Evolutionary conservation across 495 filamentous ascomycete genomes (phyloP).

Genomic region (Rhypophila decipiens): DNA sequence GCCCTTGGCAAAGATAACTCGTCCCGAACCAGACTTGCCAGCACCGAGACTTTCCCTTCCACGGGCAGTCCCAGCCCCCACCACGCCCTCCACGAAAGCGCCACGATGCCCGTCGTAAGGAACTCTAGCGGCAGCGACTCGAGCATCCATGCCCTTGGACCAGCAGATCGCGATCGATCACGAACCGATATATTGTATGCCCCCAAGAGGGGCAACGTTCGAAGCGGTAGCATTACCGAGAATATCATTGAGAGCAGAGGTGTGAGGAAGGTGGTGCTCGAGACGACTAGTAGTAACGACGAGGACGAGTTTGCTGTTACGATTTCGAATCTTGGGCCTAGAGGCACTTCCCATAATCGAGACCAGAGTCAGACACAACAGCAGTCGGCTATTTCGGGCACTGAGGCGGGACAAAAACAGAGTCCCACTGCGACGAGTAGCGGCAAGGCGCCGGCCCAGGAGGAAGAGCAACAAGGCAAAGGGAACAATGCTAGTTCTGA

Average conservation of each 20-base stretch:
- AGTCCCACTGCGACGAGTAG: no score
- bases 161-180: no score
- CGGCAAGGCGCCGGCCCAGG: no score
- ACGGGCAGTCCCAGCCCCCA: no score
- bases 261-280: conserved; percentile 77
- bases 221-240: conserved; percentile 85
- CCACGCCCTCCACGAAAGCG: neutral
- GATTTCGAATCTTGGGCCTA: conserved; percentile 1
- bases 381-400: no score
- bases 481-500: neutral
- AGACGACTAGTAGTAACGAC: conserved; percentile 51
- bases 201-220: conserved; percentile 50
- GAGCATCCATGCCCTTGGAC: conserved; percentile 14
- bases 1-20: no score
- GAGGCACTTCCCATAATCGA: no score
- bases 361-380: no score
- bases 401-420: no score
- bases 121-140: conserved; percentile 14
- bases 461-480: conserved; percentile 8
- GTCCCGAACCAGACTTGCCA: no score
- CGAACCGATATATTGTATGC: conserved; percentile 9
- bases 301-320: conserved; percentile 20
- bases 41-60: no score
- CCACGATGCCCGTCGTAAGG: neutral
- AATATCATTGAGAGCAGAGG: conserved; percentile 77